Percentiles rank a stretch among this genome's conserved stretches.
These are phyloP conservation scores for Aspergillus transmontanensis DNA, from an alignment of 2,329 filamentous ascomycete genomes.

Conservation along the genomic window DNA sequence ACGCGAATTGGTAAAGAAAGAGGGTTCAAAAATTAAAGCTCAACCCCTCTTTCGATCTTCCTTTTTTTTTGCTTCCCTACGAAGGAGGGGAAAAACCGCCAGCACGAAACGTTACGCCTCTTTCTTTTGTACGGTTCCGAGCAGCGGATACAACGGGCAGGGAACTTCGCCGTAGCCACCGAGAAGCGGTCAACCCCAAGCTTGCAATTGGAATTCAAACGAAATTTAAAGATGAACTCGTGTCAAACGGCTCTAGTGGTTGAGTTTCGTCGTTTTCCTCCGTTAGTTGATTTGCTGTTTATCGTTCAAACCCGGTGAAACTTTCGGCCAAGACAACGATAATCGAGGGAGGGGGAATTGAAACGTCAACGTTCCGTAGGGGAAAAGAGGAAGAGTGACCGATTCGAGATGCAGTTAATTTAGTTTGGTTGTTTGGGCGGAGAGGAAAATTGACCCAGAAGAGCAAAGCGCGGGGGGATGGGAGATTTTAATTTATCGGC, in stretches of 20 bases:
- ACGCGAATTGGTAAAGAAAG: conserved; percentile 5
- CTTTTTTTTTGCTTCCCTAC: not conserved
- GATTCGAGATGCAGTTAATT: not conserved
- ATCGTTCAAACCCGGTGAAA: not conserved
- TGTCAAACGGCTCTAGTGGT: not conserved
- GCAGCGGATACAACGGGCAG: conserved; percentile 10
- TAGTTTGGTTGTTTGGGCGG: not conserved
- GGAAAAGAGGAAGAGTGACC: not conserved
- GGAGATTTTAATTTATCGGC: not conserved
- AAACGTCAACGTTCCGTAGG: conserved; percentile 6
- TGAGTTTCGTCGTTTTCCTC: not conserved
- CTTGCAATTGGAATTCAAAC: not conserved
- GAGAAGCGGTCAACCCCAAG: conserved; percentile 2
- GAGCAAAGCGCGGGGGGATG: conserved; percentile 1
- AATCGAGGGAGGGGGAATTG: conserved; percentile 1
- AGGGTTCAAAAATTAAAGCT: not conserved
- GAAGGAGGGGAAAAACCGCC: not conserved
- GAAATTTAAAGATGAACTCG: not conserved
- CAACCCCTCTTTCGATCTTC: conserved; percentile 7
- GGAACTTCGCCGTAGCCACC: not conserved
- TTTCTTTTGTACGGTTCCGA: conserved; percentile 17
- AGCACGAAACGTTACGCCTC: not conserved
- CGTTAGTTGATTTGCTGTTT: not conserved
- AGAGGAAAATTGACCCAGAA: conserved; percentile 1
- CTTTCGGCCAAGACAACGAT: conserved; percentile 1